Evolutionary conservation across 352 stramenopile species (phyloP), one percentile per base, ranked within the genome.

Genomic region (Blastocystis hominis): DNA sequence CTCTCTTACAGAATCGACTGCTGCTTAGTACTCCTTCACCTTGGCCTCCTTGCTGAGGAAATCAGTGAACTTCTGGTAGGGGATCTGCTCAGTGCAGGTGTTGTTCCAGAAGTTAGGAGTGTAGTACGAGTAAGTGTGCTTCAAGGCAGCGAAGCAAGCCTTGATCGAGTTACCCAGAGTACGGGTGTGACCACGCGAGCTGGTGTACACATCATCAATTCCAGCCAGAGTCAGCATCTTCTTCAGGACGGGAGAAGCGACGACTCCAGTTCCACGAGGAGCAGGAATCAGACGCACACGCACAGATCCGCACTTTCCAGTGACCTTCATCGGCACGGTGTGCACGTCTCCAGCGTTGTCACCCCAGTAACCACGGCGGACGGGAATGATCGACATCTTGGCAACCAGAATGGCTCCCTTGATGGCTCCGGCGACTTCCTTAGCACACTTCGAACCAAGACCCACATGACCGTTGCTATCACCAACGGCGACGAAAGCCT

Each of bases 141-240:
- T 92, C 36, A 99, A 92, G 63, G 97, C 96, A 91, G 97, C 97
- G 93, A 98, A 99, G 75, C 97, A 96, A 56, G 96, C 97, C 95
- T 98, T 99, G 90, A 99, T 96, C 91, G 98, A 99, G 95, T 99
- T 99, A 91, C 96, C 97, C 90, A 98, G 95, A 86, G 97, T 99
- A 91, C 96, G 95, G 89, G 97, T 98, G 94, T 99, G 96, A 90
- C 95, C 96, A 91, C 93, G 91, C 3, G 95, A 93, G 90, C 93
- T 96, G 62, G 95, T 98, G 92, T 97, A 97, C 94, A 96, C 98
- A 91, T 98, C 96, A 91, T 98, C 92, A 89, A 98, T 96, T 92
- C 96, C 96, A 87, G 96, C 96, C 96, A 99, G 98, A 91, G 93
- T 94, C 87, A 99, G 92, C 50, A 99, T 92, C 92, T 98, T 98